These are phyloP conservation scores for carrot (Daucus carota) DNA, from an alignment of 129 eudicot species.

Conservation along the genomic window DNA sequence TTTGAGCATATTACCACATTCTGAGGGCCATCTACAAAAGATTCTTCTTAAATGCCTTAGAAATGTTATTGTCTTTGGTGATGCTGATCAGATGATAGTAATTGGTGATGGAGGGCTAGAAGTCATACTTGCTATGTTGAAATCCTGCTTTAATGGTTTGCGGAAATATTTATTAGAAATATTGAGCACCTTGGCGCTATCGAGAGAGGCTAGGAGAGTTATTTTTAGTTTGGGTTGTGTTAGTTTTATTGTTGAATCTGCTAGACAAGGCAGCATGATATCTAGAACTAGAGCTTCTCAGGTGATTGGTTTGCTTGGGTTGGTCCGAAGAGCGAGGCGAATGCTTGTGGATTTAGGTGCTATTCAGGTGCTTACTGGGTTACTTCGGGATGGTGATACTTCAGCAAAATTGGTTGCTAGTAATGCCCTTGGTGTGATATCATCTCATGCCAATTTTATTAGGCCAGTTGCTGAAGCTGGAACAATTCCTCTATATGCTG, in stretches of 20 bases:
- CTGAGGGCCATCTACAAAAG: constrained; percentile 31
- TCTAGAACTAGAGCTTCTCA: constrained; percentile 67
- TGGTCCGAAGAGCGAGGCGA: constrained; percentile 37
- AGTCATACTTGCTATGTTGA: constrained; percentile 35
- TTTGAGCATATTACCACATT: constrained; percentile 33
- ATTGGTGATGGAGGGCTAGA: constrained; percentile 41
- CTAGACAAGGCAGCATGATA: constrained; percentile 38
- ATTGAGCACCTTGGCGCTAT: constrained; percentile 50
- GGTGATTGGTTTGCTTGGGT: constrained; percentile 51
- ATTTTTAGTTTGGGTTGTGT: constrained; percentile 32
- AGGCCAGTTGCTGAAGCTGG: constrained; percentile 53
- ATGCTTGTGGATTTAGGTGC: constrained; percentile 44
- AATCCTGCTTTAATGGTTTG: constrained; percentile 22
- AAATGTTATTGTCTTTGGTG: constrained; percentile 41
- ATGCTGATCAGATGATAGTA: constrained; percentile 26
- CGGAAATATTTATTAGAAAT: constrained; percentile 37
- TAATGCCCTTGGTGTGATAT: constrained; percentile 60
- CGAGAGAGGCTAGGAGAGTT: constrained; percentile 43
- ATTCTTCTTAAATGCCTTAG: constrained; percentile 45
- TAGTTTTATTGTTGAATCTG: constrained; percentile 42
- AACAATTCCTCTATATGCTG: constrained; percentile 46
- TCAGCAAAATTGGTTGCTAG: constrained; percentile 43
- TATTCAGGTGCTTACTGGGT: constrained; percentile 37
- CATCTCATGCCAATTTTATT: constrained; percentile 51
- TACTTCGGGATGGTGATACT: constrained; percentile 33